phyloP scores from a whole-genome alignment of 169 alveolate genomes.

The Miamiensis avidus region DNA sequence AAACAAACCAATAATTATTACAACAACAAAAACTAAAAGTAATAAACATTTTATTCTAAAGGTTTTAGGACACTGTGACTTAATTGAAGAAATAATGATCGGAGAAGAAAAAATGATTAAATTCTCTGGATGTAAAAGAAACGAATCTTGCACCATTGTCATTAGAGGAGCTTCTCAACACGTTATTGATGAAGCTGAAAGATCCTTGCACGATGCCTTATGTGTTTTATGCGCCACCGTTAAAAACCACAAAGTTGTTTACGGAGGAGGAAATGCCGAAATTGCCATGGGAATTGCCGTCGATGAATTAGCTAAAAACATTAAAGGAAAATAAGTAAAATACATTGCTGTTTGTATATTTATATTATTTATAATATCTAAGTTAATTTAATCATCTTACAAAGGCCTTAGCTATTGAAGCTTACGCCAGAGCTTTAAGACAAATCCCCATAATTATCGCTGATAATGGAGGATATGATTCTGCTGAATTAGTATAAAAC shows the following conservation, averaged over 20 bases:
- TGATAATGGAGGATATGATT: constrained; percentile 98
- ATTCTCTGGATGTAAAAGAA: constrained; percentile 96
- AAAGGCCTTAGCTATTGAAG: constrained; percentile 97
- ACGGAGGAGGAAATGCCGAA: constrained; percentile 99
- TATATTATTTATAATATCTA: neutral
- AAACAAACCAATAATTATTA: neutral
- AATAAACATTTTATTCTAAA: too few species aligned
- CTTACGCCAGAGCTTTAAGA: constrained; percentile 97
- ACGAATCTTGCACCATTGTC: constrained; percentile 97
- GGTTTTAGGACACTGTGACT: constrained; percentile 95
- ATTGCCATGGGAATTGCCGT: constrained; percentile 98
- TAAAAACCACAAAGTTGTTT: constrained; percentile 89
- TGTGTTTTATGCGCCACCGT: constrained; percentile 97
- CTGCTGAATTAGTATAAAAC: constrained; percentile 97
- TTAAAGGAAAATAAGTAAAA: constrained; percentile 89
- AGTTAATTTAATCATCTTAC: constrained; percentile 15
- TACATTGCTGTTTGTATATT: neutral
- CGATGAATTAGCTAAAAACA: constrained; percentile 92
- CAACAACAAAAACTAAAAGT: too few species aligned
- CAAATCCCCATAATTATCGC: constrained; percentile 97
- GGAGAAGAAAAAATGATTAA: constrained; percentile 98
- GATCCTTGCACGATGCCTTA: constrained; percentile 99
- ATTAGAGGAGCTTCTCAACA: constrained; percentile 99
- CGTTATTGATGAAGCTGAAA: constrained; percentile 98
- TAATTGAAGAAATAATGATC: constrained; percentile 96